These are phyloP conservation scores for Zygoascus flipseniorum DNA, from an alignment of 805 yeast species.

Conservation along the genomic window DNA sequence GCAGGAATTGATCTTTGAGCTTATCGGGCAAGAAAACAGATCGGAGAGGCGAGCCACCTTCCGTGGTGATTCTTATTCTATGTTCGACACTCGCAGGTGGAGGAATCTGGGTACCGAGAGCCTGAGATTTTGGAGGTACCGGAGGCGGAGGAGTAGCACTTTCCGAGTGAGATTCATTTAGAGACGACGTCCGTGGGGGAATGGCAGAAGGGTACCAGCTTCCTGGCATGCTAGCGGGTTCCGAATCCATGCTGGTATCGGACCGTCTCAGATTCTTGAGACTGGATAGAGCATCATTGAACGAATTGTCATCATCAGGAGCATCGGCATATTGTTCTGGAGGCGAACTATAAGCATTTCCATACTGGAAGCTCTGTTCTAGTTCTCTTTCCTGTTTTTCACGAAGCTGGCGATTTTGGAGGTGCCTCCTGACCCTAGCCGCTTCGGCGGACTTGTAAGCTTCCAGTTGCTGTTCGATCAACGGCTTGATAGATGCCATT, in stretches of 20 bases:
- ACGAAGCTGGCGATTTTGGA: neutral
- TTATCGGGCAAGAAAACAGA: slow-evolving; percentile 42
- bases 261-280: slow-evolving; percentile 1
- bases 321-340: neutral
- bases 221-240: neutral
- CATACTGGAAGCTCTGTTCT: neutral
- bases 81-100: slow-evolving; percentile 12
- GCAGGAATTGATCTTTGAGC: slow-evolving; percentile 37
- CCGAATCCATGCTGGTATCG: neutral
- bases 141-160: neutral
- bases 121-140: slow-evolving; percentile 3
- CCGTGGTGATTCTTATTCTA: slow-evolving; percentile 34
- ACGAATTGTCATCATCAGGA: neutral
- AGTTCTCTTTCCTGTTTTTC: neutral
- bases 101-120: neutral
- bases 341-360: neutral
- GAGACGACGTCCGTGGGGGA: neutral
- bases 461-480: slow-evolving; percentile 15
- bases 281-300: neutral
- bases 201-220: neutral
- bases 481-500: slow-evolving; percentile 21
- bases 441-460: slow-evolving; percentile 6
- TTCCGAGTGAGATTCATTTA: neutral
- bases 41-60: slow-evolving; percentile 48
- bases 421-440: neutral